Evolutionary conservation across 1,284 basidiomycete species (phyloP).

Genomic region (Moniliella sp.): DNA sequence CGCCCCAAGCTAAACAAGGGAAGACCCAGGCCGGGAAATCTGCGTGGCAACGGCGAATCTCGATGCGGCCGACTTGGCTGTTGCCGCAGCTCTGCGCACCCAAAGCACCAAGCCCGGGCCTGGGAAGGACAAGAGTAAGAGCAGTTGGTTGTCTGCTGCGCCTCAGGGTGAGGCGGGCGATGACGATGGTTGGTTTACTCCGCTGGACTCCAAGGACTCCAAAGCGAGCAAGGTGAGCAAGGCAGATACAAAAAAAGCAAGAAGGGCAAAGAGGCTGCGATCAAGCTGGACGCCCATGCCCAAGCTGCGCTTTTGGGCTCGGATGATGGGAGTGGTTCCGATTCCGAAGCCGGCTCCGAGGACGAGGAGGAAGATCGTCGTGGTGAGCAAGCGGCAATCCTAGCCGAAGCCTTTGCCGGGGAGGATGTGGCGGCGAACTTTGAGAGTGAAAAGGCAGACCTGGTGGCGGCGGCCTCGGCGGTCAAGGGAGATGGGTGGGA

Average conservation of each 20-base stretch:
- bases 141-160: neutral
- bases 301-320: conserved; percentile 1
- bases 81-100: neutral
- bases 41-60: too few relatives aligned
- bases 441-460: conserved; percentile 54
- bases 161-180: neutral
- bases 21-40: neutral
- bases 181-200: neutral
- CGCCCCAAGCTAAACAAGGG: neutral
- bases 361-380: too few relatives aligned
- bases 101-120: neutral
- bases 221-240: conserved; percentile 4
- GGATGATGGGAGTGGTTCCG: conserved; percentile 6
- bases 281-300: conserved; percentile 8
- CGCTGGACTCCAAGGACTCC: conserved; percentile 10
- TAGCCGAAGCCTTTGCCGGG: conserved; percentile 79
- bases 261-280: conserved; percentile 7
- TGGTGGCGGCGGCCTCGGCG: conserved; percentile 52
- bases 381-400: conserved; percentile 37
- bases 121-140: neutral
- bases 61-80: neutral
- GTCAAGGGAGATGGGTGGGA: too few relatives aligned
- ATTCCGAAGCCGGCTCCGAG: neutral
- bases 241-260: conserved; percentile 7
- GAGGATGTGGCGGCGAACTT: conserved; percentile 85